Conservation (phyloP, 1,284 basidiomycete species). For the Naganishia cerealis region DNA sequence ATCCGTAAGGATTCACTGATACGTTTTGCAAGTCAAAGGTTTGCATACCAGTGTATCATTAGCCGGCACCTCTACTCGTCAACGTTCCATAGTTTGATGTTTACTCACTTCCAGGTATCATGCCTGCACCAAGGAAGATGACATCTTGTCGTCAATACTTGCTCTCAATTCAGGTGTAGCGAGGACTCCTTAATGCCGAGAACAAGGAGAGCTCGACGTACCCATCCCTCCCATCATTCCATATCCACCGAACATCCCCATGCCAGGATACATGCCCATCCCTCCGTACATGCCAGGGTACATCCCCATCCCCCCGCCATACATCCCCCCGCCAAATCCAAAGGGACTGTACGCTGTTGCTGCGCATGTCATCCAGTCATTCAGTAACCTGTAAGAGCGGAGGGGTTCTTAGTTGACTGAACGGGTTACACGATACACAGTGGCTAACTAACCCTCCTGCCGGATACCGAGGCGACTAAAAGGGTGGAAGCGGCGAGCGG, state of each 20-base stretch:
- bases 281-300: slow-evolving; percentile 24
- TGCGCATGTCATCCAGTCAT: slow-evolving; percentile 27
- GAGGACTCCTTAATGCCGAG: background rate
- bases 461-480: slow-evolving; percentile 30
- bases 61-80: background rate
- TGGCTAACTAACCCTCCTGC: slow-evolving; percentile 30
- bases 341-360: slow-evolving; percentile 7
- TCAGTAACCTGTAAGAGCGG: slow-evolving; percentile 11
- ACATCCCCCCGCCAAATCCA: slow-evolving; percentile 16
- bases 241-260: slow-evolving; percentile 11
- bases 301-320: slow-evolving; percentile 10
- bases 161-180: background rate
- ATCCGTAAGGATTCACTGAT: slow-evolving; percentile 26
- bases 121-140: background rate
- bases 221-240: slow-evolving; percentile 19
- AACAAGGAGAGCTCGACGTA: background rate
- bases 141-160: background rate
- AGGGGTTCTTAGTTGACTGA: background rate
- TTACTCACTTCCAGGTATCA: slow-evolving; percentile 17
- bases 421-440: background rate
- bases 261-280: background rate
- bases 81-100: background rate
- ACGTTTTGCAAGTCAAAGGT: background rate
- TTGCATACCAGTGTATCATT: background rate
- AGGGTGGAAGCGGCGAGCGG: background rate